Conservation (phyloP, 768 basidiomycete species). For the Macrolepiota fuliginosa region DNA sequence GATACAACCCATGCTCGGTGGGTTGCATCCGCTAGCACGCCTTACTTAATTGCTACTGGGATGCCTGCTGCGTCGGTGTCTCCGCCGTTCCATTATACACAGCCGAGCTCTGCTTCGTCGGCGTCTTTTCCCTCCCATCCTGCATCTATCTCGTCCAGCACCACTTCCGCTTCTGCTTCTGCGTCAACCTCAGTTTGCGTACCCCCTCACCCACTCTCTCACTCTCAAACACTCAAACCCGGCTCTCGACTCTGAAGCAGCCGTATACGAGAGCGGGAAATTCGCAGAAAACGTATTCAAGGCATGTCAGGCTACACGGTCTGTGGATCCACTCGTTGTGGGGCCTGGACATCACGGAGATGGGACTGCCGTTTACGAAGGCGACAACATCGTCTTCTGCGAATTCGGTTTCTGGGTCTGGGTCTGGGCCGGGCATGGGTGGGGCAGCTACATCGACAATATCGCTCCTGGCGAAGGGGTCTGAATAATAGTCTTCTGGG, state of each 20-base stretch:
- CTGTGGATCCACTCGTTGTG: constrained; percentile 30
- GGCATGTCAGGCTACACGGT: constrained; percentile 54
- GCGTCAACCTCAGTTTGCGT: constrained; percentile 16
- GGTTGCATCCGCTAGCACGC: constrained; percentile 55
- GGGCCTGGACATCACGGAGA: constrained; percentile 16
- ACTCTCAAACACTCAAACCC: constrained; percentile 22
- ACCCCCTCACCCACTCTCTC: constrained; percentile 20
- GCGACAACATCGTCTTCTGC: neutral
- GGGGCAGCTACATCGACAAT: neutral
- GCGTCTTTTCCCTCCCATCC: neutral
- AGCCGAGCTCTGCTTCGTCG: neutral
- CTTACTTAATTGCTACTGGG: constrained; percentile 29
- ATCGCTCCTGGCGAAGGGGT: neutral
- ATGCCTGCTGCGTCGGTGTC: constrained; percentile 24
- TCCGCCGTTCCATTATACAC: neutral
- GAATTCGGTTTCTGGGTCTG: neutral
- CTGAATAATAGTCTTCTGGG: neutral
- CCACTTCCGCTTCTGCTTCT: constrained; percentile 13
- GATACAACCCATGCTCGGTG: constrained; percentile 33
- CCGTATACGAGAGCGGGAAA: constrained; percentile 44
- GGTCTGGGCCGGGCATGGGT: neutral
- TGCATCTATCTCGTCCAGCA: constrained; percentile 15
- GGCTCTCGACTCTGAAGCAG: constrained; percentile 31
- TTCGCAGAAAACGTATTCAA: constrained; percentile 56
- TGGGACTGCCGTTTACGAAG: neutral